phyloP scores from a whole-genome alignment of 108 stramenopile genomes.

The Nitzschia sp. region DNA sequence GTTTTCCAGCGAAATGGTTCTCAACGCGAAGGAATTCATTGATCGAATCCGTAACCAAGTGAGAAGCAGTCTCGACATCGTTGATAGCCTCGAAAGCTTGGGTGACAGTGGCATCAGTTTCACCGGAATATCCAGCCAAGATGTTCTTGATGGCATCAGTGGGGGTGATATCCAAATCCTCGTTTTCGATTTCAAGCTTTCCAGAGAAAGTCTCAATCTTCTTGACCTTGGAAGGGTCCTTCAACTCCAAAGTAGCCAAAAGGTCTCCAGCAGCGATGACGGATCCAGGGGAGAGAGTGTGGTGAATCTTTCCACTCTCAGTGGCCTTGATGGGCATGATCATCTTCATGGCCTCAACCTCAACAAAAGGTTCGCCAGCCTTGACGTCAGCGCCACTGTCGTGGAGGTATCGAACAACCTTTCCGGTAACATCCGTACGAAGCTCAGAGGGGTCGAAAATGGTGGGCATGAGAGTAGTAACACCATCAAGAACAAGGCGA shows the following conservation, averaged over 20 bases:
- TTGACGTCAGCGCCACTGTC: conserved; percentile 88
- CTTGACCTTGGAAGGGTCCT: conserved; percentile 95
- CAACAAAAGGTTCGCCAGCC: conserved; percentile 89
- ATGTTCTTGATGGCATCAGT: conserved; percentile 57
- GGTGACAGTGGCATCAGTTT: conserved; percentile 56
- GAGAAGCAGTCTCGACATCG: conserved; percentile 53
- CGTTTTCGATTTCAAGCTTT: conserved; percentile 58
- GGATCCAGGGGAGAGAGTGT: conserved; percentile 89
- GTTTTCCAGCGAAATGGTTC: conserved; percentile 73
- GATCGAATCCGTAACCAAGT: conserved; percentile 59
- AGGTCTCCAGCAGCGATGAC: conserved; percentile 96
- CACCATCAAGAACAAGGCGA: conserved; percentile 81
- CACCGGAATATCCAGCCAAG: conserved; percentile 70
- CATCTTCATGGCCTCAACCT: conserved; percentile 97
- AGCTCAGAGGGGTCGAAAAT: conserved; percentile 97
- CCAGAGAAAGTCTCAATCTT: conserved; percentile 86
- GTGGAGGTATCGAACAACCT: conserved; percentile 97
- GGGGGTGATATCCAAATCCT: conserved; percentile 43
- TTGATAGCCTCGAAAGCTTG: conserved; percentile 48
- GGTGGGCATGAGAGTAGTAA: conserved; percentile 87
- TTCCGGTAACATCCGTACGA: conserved; percentile 95
- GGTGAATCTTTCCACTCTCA: conserved; percentile 92
- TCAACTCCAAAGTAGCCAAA: conserved; percentile 89
- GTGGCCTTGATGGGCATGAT: conserved; percentile 94
- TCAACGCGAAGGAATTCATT: conserved; percentile 89